phyloP scores from a whole-genome alignment of 805 yeast species.

The Ogataea degrootiae region DNA sequence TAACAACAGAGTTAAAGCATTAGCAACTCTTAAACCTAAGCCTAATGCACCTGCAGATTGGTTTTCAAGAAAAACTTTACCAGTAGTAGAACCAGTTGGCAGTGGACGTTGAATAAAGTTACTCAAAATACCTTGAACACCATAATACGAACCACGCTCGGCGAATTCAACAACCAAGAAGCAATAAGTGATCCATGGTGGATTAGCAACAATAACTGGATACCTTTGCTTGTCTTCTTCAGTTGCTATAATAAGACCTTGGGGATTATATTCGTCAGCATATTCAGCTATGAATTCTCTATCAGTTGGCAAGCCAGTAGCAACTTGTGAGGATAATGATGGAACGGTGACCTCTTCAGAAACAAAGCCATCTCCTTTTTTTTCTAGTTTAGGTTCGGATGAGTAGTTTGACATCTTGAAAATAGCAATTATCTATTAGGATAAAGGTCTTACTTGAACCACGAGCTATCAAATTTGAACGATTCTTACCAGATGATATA shows the following conservation, averaged over 20 bases:
- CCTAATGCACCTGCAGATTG: conserved; percentile 48
- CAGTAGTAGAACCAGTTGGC: conserved; percentile 42
- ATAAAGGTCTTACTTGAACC: no score
- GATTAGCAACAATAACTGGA: conserved; percentile 39
- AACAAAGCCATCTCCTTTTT: background rate
- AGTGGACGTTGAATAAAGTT: conserved; percentile 50
- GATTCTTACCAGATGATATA: no score
- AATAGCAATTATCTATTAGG: no score
- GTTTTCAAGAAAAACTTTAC: conserved; percentile 31
- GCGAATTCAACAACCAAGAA: conserved; percentile 49
- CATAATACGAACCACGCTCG: conserved; percentile 52
- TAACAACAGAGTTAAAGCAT: conserved; percentile 43
- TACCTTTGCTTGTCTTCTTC: conserved; percentile 30
- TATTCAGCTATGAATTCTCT: conserved; percentile 20
- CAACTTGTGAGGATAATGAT: background rate
- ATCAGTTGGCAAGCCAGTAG: background rate
- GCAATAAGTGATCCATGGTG: conserved; percentile 45
- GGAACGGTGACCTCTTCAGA: conserved; percentile 1
- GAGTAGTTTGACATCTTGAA: no score
- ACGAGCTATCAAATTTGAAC: no score
- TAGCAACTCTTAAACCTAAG: conserved; percentile 40
- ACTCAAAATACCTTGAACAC: conserved; percentile 38
- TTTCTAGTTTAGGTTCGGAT: background rate
- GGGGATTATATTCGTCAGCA: conserved; percentile 28
- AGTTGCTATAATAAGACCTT: conserved; percentile 21